Base-by-base conservation (phyloP, 768 basidiomycete genomes). In the Pleurotus pulmonarius region DNA sequence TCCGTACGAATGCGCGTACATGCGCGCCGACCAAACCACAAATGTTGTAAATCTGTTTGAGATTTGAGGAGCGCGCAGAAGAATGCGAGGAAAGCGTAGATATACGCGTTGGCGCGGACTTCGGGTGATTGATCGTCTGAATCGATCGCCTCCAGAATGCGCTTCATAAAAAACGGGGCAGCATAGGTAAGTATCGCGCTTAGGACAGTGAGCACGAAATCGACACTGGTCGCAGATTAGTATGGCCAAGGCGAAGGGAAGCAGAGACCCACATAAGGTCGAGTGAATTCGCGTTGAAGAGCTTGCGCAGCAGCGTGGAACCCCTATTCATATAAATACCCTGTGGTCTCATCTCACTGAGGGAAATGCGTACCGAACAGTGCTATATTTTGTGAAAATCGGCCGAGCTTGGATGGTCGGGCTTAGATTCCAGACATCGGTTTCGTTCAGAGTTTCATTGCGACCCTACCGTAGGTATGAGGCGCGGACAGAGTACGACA, bases 81-180 rank as follows among this genome's bases (percentile, higher is more conserved):
- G 68, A 94, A 89, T 4, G 90, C 85, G 2, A 93, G 73, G 60
- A 87, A 75, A 0, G 94, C 92, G 61, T 87, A 94, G 13, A 91
- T 77, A 63, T 90, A 94, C 3, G 92, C 92, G 38, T 67, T 68
- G 4, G 83, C 74, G 16, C 78, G 79, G 41, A 76, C 76, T 61
- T 80, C 80, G 0, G 77, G 73, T 0, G 80, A 80, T 0, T 79
- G 75, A 9, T 76, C 65, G 12, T 70, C 58, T 5, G 66, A 39
- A 24, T 73, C 75, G 40, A 90, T 80, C 0, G 80, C 72, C 61
- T 87, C 84, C 3, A 89, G 76, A 59, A 90, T 87, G 26, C 70
- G 75, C 83, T 90, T 92, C 44, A 97, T 77, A 74, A 95, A 94
- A 73, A 86, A 94, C 5, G 94, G 94, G 0, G 83, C 81, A 0